Base-by-base conservation (phyloP, 345 rosid species). In the Streptanthus diversifolius region DNA sequence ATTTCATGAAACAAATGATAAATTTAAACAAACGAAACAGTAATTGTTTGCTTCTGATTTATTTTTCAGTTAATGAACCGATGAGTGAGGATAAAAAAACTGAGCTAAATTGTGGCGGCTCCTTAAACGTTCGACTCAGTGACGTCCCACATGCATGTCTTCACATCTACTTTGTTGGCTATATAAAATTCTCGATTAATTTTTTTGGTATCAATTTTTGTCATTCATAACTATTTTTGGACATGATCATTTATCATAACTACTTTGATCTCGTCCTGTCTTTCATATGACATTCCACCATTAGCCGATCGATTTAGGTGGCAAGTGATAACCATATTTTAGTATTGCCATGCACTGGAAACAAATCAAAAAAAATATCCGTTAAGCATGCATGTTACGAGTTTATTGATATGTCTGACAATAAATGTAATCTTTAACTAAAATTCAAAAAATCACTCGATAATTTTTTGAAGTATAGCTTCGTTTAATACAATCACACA, bases 151-250 rank as follows among this genome's bases (percentile, higher is more conserved):
- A 37, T 48, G 51, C 39, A 10, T 70, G 67, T 70, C 21, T 60
- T 49, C 22, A 19, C 62, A 72, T 30, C 70, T 63, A 40, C 76
- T 71, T 60, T 61, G 45, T 18, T 37, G 75, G 29, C 68, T 25
- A 71, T 27, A 22, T 71, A 13, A 17, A 60, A 22, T 29, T 66
- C 71, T 66, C 61, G 0, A 14, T 35, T 33, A 33, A 8, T 66
- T 30, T 66, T 30, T 5, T 15, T 5, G 18, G 45, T 21, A n/a
- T n/a, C n/a, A n/a, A n/a, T n/a, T n/a, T n/a, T 49, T 8, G 13
- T 33, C 58, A 49, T 22, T 49, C 24, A 5, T 35, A 8, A 49
- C 14, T 19, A 8, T 35, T 8, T 35, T 35, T 33, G 8, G 14
- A 3, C 41, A 11, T 37, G 14, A 22, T 36, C 71, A 66, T 24